Evolutionary conservation across 768 basidiomycete species (phyloP).

Genomic region (Kwoniella mangroviensis): DNA sequence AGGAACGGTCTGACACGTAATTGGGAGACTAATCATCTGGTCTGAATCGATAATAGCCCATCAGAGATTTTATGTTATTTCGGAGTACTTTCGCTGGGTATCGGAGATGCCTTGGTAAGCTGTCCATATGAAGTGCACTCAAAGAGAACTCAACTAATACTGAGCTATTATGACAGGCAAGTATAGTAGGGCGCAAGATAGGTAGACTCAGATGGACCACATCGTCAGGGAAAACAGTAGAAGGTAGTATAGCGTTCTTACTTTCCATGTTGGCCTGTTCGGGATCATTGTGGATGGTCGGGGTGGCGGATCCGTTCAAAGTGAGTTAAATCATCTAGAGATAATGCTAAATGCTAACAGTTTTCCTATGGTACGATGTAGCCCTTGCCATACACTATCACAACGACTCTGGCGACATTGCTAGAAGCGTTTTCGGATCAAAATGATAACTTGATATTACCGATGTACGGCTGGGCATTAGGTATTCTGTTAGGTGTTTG

Average conservation of each 20-base stretch:
- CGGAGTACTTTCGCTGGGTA: constrained; percentile 83
- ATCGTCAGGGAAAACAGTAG: constrained; percentile 82
- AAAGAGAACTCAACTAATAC: no score
- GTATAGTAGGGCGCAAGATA: constrained; percentile 83
- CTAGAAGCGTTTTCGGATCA: constrained; percentile 92
- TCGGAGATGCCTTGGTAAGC: constrained; percentile 88
- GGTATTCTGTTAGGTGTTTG: constrained; percentile 67
- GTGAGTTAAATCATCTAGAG: constrained; percentile 61
- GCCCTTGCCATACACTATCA: constrained; percentile 66
- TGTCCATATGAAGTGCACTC: neutral
- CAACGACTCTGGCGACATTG: constrained; percentile 69
- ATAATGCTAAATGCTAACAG: neutral
- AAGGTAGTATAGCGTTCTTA: constrained; percentile 85
- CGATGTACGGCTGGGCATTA: constrained; percentile 94
- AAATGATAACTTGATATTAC: constrained; percentile 95
- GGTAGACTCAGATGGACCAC: constrained; percentile 84
- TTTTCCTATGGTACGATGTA: constrained; percentile 2
- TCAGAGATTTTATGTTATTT: constrained; percentile 69
- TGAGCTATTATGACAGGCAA: constrained; percentile 66
- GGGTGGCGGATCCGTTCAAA: constrained; percentile 74
- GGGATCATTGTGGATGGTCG: constrained; percentile 71
- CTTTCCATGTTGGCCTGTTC: constrained; percentile 71
- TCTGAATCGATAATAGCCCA: constrained; percentile 57
- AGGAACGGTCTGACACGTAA: no score
- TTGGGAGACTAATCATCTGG: neutral